Evolutionary conservation across 257 asterid genomes (phyloP).

Genomic region (Handroanthus guayacan): DNA sequence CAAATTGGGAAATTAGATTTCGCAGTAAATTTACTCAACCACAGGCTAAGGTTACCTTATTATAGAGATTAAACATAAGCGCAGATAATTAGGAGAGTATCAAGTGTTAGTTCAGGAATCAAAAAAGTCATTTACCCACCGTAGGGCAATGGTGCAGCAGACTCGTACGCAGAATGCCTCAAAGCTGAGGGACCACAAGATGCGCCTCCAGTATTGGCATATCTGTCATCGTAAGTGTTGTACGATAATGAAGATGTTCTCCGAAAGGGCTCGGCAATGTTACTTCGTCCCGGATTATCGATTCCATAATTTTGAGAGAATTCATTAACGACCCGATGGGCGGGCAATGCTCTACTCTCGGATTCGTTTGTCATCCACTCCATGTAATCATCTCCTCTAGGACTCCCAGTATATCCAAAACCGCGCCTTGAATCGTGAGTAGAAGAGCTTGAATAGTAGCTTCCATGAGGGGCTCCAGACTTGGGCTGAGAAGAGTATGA

Average conservation of each 20-base stretch:
- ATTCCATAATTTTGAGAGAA: conserved; percentile 5
- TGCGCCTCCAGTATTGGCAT: conserved; percentile 4
- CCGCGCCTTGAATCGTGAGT: not conserved
- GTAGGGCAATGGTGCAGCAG: conserved; percentile 19
- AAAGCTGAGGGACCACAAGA: not conserved
- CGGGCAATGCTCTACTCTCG: not conserved
- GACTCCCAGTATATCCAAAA: not conserved
- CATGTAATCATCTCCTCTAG: not conserved
- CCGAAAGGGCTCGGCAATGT: not conserved
- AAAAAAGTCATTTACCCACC: conserved; percentile 23
- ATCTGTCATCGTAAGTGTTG: conserved; percentile 5
- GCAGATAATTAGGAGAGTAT: not conserved
- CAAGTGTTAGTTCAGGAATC: not conserved
- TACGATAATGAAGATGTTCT: not conserved
- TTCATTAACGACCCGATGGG: conserved; percentile 11
- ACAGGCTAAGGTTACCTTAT: no score
- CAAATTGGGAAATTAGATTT: no score
- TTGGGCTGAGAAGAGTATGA: conserved; percentile 33
- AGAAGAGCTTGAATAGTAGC: conserved; percentile 19
- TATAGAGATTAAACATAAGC: no score
- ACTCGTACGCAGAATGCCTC: conserved; percentile 21
- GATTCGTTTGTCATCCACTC: not conserved
- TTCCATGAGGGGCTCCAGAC: conserved; percentile 18
- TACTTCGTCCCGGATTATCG: conserved; percentile 10
- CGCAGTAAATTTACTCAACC: no score